Percentiles rank a stretch among this genome's conserved stretches.
Conservation (phyloP, 169 alveolate genomes). For the Eimeria tenella region DNA sequence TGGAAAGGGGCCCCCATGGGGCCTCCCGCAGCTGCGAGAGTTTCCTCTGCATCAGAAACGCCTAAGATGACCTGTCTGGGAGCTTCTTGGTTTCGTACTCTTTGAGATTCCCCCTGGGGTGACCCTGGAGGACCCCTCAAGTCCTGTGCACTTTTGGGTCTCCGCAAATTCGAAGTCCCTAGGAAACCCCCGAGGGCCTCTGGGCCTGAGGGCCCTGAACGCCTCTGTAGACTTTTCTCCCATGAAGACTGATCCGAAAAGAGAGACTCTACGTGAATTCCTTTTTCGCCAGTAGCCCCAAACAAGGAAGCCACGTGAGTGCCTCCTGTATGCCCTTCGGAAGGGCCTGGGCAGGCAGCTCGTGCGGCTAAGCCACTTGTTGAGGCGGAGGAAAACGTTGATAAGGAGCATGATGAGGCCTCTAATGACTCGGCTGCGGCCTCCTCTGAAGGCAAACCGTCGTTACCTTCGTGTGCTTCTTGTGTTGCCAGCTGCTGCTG, state of each 20-base stretch:
- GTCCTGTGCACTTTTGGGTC: not conserved
- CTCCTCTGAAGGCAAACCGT: not conserved
- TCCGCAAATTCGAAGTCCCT: not conserved
- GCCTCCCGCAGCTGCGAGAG: not conserved
- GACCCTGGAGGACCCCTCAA: not conserved
- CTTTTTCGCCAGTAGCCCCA: not conserved
- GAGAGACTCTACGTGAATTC: not conserved
- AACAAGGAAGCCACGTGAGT: not conserved
- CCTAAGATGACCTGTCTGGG: not conserved
- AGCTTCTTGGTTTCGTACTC: not conserved
- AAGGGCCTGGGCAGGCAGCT: no score
- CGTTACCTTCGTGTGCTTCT: not conserved
- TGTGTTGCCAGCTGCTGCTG: not conserved
- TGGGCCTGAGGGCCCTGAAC: no score
- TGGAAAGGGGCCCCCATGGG: not conserved
- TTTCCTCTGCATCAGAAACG: not conserved
- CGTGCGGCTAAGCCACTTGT: no score
- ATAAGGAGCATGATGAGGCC: not conserved
- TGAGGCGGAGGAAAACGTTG: not conserved
- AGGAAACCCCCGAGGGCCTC: not conserved
- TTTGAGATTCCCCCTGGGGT: not conserved
- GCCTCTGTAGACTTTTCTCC: no score
- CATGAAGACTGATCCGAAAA: not conserved
- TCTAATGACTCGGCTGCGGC: not conserved
- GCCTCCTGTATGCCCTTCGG: not conserved